Evolutionary conservation across 345 rosid species (phyloP).

Genomic region (Barbarea vulgaris): DNA sequence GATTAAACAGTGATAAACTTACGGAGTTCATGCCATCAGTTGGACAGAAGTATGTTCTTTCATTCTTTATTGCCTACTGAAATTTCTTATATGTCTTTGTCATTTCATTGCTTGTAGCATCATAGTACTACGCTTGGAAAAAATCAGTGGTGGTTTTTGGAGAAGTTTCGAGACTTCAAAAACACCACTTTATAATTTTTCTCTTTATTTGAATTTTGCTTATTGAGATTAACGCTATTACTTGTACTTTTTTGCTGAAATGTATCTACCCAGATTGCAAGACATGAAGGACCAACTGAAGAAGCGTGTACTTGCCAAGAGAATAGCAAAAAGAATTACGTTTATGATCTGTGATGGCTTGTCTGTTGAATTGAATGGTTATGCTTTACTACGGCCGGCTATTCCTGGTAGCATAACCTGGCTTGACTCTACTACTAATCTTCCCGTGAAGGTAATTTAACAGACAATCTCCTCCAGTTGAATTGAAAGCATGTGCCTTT

Average conservation of each 20-base stretch:
- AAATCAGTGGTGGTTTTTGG: not conserved
- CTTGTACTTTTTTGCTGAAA: slow-evolving; percentile 18
- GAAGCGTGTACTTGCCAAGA: slow-evolving; percentile 81
- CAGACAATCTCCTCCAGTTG: not conserved
- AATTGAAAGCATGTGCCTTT: not conserved
- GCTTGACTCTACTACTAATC: slow-evolving; percentile 95
- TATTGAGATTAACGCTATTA: not conserved
- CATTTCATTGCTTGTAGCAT: slow-evolving; percentile 5
- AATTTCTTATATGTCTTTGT: slow-evolving; percentile 1
- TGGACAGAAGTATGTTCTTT: slow-evolving; percentile 61
- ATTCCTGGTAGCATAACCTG: slow-evolving; percentile 81
- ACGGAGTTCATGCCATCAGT: slow-evolving; percentile 61
- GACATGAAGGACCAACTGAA: slow-evolving; percentile 90
- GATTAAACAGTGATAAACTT: slow-evolving; percentile 65
- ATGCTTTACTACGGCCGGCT: slow-evolving; percentile 86
- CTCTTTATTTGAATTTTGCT: slow-evolving; percentile 9
- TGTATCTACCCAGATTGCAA: slow-evolving; percentile 58
- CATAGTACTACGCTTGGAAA: not conserved
- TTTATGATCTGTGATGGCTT: slow-evolving; percentile 60
- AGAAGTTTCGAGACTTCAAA: slow-evolving; percentile 16
- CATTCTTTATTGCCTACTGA: slow-evolving; percentile 2
- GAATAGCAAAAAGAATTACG: slow-evolving; percentile 66
- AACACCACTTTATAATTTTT: slow-evolving; percentile 6
- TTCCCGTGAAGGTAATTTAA: slow-evolving; percentile 73
- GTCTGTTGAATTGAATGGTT: slow-evolving; percentile 77